Evolutionary conservation across 495 filamentous ascomycete genomes (phyloP), one percentile per base, ranked within the genome.

Genomic region (Immersiella caudata): DNA sequence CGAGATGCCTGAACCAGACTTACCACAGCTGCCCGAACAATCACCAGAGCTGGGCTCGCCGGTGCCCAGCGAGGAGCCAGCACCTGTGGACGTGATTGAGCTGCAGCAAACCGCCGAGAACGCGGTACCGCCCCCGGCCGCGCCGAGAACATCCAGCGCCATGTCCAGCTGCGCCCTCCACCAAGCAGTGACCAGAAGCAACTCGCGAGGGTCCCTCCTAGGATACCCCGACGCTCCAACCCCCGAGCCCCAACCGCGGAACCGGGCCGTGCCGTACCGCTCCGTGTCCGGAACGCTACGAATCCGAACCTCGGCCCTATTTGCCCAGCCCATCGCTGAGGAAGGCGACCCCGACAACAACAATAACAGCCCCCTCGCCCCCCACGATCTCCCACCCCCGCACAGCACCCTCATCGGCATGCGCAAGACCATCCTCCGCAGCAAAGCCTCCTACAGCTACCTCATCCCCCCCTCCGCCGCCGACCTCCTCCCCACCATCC

Each of bases 1-100:
- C 5, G 94, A 97, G 20, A 79, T 77, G 4, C 93, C 93, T 25
- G 88, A 91, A n/a, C 71, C 87, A 6, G 91, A 94, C 16, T 82
- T 84, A 1, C 75, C 91, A 11, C 77, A 83, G 29, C 55, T 81
- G 7, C 74, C 80, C 33, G 64, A 72, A 0, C 76, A 80, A 26
- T 24, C 68, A 5, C 67, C 64, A 21, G 58, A 68, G 54, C 58
- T 60, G 9, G 20, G 20, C 16, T 29, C 65, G 11, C 71, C 72
- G n/a, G 50, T 64, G 35, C 64, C 64, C n/a, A 64, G 56, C 26
- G 90, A 93, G 71, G 60, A 70, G 21, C 74, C 88, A 35, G 88
- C 80, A 2, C 89, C 88, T 2, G 83, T 94, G 9, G 80, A 91
- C 67, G 74, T 93, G 7, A 77, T 85, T 6, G 85, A 88, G 67